These are phyloP conservation scores for Pyricularia grisea DNA, from an alignment of 2,329 filamentous ascomycete species.

Conservation along the genomic window DNA sequence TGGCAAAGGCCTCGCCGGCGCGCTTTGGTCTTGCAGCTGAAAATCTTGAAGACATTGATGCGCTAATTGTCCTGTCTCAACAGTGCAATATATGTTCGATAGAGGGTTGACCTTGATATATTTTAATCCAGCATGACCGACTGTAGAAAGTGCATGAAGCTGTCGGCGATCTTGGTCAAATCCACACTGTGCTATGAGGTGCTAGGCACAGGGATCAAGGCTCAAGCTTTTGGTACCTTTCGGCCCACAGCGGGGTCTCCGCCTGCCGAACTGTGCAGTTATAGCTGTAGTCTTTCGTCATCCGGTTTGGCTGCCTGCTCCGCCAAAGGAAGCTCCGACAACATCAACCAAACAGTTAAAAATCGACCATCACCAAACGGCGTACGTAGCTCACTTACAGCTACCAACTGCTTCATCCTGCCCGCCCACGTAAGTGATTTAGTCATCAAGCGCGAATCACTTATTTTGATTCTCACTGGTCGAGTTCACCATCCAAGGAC, in stretches of 20 bases:
- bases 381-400: not conserved
- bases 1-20: constrained; percentile 70
- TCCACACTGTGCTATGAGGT: not conserved
- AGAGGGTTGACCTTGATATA: not conserved
- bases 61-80: not conserved
- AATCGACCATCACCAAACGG: not conserved
- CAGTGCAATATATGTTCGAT: not conserved
- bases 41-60: constrained; percentile 44
- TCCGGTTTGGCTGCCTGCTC: not conserved
- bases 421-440: not conserved
- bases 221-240: not conserved
- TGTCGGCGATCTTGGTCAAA: not conserved
- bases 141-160: not conserved
- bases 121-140: not conserved
- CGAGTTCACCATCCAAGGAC: not conserved
- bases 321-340: constrained; percentile 1
- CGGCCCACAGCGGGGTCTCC: constrained; percentile 1
- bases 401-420: not conserved
- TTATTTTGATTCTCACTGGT: not conserved
- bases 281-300: constrained; percentile 1
- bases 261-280: not conserved
- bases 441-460: not conserved
- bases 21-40: constrained; percentile 72
- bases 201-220: not conserved
- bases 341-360: constrained; percentile 12